Conservation (phyloP, 2,329 filamentous ascomycete species). For the Didymella arachidicola region DNA sequence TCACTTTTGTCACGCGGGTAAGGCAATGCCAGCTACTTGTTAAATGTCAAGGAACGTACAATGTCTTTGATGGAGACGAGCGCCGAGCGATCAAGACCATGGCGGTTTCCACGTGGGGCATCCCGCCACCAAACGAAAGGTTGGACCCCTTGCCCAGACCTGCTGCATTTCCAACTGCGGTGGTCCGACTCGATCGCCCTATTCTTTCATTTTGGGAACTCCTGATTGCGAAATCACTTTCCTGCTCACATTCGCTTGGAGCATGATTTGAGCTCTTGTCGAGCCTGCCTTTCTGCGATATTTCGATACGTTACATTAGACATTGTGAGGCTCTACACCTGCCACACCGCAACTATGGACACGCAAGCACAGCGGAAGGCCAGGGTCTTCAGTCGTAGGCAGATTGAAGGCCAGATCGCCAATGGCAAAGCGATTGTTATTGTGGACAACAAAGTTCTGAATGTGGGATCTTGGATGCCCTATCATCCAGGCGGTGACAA, state of each 20-base stretch:
- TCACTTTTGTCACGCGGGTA: neutral
- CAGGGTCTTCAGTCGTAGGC: constrained; percentile 64
- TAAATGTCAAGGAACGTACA: neutral
- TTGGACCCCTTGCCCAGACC: constrained; percentile 13
- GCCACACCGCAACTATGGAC: constrained; percentile 36
- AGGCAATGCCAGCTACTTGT: neutral
- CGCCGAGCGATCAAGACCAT: constrained; percentile 10
- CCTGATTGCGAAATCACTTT: neutral
- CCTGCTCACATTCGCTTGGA: constrained; percentile 7
- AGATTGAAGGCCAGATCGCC: constrained; percentile 84
- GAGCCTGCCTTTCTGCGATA: neutral
- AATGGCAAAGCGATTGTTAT: constrained; percentile 82
- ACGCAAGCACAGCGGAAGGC: constrained; percentile 52
- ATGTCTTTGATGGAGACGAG: neutral
- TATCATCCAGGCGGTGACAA: constrained; percentile 94
- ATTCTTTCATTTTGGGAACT: constrained; percentile 6
- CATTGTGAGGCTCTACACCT: constrained; percentile 8
- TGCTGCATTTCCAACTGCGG: constrained; percentile 20
- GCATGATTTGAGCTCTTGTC: constrained; percentile 15
- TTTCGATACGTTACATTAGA: neutral
- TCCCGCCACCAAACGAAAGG: constrained; percentile 9
- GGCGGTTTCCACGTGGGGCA: constrained; percentile 12
- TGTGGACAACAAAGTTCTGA: constrained; percentile 80
- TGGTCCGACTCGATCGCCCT: constrained; percentile 29
- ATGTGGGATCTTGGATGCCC: constrained; percentile 84